phyloP scores from a whole-genome alignment of 139 green algal genomes.

The Tetradesmus obliquus region DNA sequence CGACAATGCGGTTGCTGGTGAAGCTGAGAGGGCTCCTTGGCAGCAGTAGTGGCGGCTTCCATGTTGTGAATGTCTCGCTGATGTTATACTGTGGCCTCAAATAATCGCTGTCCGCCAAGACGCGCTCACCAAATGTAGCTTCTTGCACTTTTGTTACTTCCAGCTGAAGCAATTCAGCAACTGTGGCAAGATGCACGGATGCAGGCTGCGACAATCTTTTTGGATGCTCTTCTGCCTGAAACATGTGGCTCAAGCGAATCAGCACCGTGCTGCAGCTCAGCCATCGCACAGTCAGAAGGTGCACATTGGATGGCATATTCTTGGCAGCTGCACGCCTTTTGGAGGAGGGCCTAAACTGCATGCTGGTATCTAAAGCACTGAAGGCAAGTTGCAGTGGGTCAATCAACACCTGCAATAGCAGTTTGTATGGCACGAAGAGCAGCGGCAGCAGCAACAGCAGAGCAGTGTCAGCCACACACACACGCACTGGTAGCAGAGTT shows the following conservation, averaged over 20 bases:
- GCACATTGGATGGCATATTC: background rate
- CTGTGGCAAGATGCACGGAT: background rate
- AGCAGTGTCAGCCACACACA: background rate
- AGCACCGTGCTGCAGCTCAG: background rate
- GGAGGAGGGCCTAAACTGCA: background rate
- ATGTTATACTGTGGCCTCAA: background rate
- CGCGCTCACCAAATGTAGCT: no score
- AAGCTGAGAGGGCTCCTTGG: background rate
- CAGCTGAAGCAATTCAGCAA: background rate
- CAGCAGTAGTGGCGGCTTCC: background rate
- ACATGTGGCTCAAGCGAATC: background rate
- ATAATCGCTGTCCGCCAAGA: no score
- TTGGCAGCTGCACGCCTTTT: background rate
- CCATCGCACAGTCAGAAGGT: slow-evolving; percentile 2
- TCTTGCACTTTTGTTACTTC: background rate
- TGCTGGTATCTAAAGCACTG: background rate
- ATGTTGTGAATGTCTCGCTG: background rate
- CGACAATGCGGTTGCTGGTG: background rate
- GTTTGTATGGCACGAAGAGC: background rate
- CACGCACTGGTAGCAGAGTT: background rate
- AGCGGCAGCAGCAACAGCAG: background rate
- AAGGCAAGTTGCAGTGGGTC: background rate
- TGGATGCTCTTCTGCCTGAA: background rate
- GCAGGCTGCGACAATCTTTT: background rate
- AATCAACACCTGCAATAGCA: background rate